These are phyloP conservation scores for Fomitopsis pulvina DNA, from an alignment of 768 basidiomycete genomes.

Conservation along the genomic window DNA sequence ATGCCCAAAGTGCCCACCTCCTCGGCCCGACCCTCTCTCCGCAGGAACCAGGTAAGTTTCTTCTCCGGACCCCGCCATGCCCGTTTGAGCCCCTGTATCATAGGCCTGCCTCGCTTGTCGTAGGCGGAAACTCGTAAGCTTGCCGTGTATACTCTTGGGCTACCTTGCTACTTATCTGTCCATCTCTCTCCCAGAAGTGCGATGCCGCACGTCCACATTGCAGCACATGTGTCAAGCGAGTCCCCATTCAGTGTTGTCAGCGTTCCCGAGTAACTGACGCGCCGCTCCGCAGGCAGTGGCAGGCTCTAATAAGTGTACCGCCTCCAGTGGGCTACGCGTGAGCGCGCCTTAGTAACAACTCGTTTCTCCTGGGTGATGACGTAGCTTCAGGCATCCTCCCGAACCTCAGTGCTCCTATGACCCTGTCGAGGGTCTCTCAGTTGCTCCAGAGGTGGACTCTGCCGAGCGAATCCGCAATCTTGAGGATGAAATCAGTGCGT, in stretches of 20 bases:
- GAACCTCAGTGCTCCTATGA: conserved; percentile 85
- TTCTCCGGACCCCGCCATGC: too few relatives aligned
- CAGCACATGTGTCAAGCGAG: conserved; percentile 76
- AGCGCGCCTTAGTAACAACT: conserved; percentile 24
- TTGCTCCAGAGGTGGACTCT: conserved; percentile 77
- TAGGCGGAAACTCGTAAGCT: conserved; percentile 73
- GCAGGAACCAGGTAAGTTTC: conserved; percentile 63
- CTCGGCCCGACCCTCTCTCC: conserved; percentile 55
- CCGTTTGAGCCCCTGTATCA: too few relatives aligned
- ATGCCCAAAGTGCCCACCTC: conserved; percentile 66
- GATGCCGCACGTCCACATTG: conserved; percentile 85
- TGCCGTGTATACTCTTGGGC: background rate
- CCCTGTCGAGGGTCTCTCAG: conserved; percentile 73
- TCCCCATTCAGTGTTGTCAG: conserved; percentile 5
- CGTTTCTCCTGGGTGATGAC: conserved; percentile 4
- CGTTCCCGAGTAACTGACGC: conserved; percentile 9
- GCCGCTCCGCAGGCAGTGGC: conserved; percentile 56
- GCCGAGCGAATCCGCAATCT: conserved; percentile 68
- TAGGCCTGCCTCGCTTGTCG: conserved; percentile 83
- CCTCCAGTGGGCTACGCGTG: conserved; percentile 83
- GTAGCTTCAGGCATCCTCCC: conserved; percentile 58
- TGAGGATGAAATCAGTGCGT: conserved; percentile 68
- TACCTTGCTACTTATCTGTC: background rate
- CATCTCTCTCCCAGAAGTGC: conserved; percentile 56
- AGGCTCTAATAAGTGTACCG: conserved; percentile 74